Percentiles rank a stretch among this genome's conserved stretches.
phyloP scores from a whole-genome alignment of 257 asterid species.

The Capsicum pubescens region DNA sequence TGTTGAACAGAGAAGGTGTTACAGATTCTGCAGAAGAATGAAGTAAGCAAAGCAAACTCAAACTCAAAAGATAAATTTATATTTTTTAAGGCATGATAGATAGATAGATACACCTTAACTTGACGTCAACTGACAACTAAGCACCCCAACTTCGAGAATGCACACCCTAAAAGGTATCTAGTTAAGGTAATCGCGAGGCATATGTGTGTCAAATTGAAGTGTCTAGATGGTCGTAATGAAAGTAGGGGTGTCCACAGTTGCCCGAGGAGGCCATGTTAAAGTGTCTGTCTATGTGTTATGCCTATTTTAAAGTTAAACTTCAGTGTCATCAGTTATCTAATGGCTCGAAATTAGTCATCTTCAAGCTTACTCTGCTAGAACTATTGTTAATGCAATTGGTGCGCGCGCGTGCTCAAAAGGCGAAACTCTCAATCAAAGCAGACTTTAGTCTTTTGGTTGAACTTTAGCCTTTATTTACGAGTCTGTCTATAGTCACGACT shows the following conservation, averaged over 20 bases:
- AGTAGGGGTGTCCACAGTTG: no score
- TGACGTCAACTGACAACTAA: no score
- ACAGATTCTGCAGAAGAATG: constrained; percentile 64
- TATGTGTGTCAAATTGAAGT: no score
- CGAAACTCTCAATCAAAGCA: neutral
- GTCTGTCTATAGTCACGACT: neutral
- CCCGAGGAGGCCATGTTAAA: no score
- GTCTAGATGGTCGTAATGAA: no score
- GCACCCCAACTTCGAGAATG: no score
- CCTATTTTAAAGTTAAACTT: neutral
- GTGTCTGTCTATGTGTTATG: no score
- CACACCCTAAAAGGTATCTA: no score
- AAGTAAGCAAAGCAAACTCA: constrained; percentile 20
- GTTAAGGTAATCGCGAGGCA: no score
- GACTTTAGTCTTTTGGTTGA: neutral
- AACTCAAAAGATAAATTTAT: neutral
- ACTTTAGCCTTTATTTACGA: neutral
- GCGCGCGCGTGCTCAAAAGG: neutral
- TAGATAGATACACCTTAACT: no score
- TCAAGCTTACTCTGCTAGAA: neutral
- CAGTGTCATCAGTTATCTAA: neutral
- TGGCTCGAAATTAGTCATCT: neutral
- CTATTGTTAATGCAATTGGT: neutral
- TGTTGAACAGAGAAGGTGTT: constrained; percentile 52
- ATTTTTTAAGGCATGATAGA: no score